A percentile compares a stretch with the other conserved stretches of the same genome.
Evolutionary conservation across 202 grass and related monocot genomes (phyloP).

Genomic region (Brachypodium distachyon): DNA sequence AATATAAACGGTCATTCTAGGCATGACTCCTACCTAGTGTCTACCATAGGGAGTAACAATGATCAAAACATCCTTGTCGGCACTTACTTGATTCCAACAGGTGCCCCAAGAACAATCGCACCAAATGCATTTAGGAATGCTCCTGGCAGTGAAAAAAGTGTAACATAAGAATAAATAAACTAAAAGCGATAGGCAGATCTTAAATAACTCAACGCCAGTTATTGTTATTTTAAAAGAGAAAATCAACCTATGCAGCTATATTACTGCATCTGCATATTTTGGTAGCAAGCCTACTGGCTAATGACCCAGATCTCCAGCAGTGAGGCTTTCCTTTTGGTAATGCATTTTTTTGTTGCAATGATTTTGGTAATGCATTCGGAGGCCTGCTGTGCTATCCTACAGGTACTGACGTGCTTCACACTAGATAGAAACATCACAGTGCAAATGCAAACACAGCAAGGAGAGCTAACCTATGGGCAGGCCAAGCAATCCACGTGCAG

Average conservation of each 20-base stretch:
- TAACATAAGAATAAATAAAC: neutral
- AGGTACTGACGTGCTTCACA: neutral
- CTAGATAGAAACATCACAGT: neutral
- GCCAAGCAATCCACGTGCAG: slow-evolving; percentile 42
- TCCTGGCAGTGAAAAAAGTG: slow-evolving; percentile 31
- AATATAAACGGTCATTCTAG: neutral
- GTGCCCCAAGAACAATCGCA: slow-evolving; percentile 78
- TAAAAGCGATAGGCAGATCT: neutral
- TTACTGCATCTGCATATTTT: no score
- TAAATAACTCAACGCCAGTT: neutral
- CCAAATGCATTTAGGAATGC: slow-evolving; percentile 94
- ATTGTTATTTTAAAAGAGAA: neutral
- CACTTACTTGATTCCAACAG: slow-evolving; percentile 75
- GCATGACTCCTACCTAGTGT: neutral
- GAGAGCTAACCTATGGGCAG: slow-evolving; percentile 54
- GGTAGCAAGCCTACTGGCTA: neutral
- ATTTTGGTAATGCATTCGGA: neutral
- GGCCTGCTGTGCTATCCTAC: neutral
- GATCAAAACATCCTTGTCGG: neutral
- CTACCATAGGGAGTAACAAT: neutral
- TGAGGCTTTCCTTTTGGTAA: neutral
- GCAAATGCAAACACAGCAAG: neutral
- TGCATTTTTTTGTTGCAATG: no score
- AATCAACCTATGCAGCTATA: neutral
- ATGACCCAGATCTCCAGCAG: neutral